Percentiles rank a stretch among this genome's conserved stretches.
These are phyloP conservation scores for Penicillium riverlandense DNA, from an alignment of 495 filamentous ascomycete species.

Conservation along the genomic window DNA sequence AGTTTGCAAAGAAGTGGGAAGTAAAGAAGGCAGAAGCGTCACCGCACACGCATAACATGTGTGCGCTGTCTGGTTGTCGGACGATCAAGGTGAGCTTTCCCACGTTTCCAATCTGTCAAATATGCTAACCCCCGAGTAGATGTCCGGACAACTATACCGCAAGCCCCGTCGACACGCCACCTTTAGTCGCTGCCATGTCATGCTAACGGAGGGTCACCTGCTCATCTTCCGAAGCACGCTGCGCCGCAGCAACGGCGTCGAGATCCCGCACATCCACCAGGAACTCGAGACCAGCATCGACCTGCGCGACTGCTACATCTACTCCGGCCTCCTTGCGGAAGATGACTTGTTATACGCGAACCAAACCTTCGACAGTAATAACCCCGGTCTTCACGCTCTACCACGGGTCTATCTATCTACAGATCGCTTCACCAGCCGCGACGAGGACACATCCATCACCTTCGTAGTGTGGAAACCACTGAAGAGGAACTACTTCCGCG, in stretches of 20 bases:
- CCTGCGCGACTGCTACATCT: constrained; percentile 65
- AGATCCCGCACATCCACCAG: constrained; percentile 57
- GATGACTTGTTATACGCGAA: constrained; percentile 63
- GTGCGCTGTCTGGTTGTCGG: constrained; percentile 57
- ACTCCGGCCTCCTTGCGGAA: constrained; percentile 61
- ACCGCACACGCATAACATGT: constrained; percentile 63
- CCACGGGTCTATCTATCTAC: constrained; percentile 56
- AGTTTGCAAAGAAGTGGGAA: constrained; percentile 69
- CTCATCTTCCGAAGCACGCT: constrained; percentile 58
- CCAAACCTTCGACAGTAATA: constrained; percentile 61
- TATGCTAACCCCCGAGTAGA: constrained; percentile 46
- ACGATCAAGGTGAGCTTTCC: constrained; percentile 45
- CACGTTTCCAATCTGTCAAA: constrained; percentile 49
- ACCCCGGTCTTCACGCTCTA: constrained; percentile 56
- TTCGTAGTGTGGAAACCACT: constrained; percentile 69
- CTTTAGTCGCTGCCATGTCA: constrained; percentile 54
- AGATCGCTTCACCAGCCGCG: constrained; percentile 58
- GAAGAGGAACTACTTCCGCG: constrained; percentile 52
- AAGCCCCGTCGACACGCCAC: constrained; percentile 59
- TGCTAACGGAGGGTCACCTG: constrained; percentile 58
- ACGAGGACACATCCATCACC: constrained; percentile 64
- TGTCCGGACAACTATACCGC: constrained; percentile 59
- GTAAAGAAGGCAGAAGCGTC: constrained; percentile 59
- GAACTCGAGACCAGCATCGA: constrained; percentile 52
- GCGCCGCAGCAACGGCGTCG: constrained; percentile 48